Evolutionary conservation across 306 rosid genomes (phyloP).

Genomic region (Citrullus mucosospermus): DNA sequence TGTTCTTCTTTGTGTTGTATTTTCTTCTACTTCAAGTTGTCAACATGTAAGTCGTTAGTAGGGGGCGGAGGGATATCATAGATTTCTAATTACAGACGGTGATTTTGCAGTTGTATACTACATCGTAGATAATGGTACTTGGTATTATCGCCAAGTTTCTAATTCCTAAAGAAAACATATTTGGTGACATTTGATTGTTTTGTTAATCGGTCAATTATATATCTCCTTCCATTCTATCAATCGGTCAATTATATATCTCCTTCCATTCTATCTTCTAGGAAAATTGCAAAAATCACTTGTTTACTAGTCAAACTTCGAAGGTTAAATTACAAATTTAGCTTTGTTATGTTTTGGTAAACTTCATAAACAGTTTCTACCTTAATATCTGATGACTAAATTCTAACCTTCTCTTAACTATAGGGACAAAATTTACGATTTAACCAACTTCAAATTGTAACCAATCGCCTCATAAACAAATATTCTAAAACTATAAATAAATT

Average conservation of each 20-base stretch:
- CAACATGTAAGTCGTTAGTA: background rate
- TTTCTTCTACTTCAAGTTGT: background rate
- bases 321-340: too few relatives aligned
- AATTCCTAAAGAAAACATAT: background rate
- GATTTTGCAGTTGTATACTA: background rate
- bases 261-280: background rate
- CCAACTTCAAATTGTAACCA: too few relatives aligned
- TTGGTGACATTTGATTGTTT: background rate
- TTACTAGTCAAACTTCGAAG: too few relatives aligned
- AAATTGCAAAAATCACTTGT: background rate
- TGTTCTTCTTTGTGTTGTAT: background rate
- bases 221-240: background rate
- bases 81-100: background rate
- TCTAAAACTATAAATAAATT: too few relatives aligned
- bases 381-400: too few relatives aligned
- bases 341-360: too few relatives aligned
- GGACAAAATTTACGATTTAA: too few relatives aligned
- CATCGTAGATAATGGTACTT: background rate
- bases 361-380: too few relatives aligned
- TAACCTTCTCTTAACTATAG: too few relatives aligned
- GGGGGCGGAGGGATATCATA: background rate
- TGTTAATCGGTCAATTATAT: background rate
- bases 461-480: too few relatives aligned
- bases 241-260: background rate
- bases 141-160: background rate